Conservation (phyloP, 345 rosid genomes). For the Aquilaria sinensis region DNA sequence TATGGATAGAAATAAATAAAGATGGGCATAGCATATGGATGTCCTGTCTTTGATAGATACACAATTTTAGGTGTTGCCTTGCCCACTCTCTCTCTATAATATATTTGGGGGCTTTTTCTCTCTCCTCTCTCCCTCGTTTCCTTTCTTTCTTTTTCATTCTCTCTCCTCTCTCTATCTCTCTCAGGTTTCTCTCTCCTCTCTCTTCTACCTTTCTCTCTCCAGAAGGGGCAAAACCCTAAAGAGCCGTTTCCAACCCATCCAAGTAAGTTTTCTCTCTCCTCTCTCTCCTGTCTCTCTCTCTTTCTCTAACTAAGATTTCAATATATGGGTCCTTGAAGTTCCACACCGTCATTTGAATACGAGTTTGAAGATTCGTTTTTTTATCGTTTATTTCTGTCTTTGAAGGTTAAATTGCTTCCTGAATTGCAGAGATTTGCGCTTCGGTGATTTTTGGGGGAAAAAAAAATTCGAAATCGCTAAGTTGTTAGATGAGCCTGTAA, state of each 20-base stretch:
- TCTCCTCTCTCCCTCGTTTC: constrained; percentile 33
- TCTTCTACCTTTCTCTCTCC: constrained; percentile 59
- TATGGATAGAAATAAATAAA: neutral
- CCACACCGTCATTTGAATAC: constrained; percentile 15
- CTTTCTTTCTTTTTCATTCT: constrained; percentile 19
- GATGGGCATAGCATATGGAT: neutral
- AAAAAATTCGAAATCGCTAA: constrained; percentile 11
- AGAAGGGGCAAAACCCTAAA: constrained; percentile 79
- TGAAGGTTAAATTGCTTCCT: constrained; percentile 10
- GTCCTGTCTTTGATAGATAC: constrained; percentile 13
- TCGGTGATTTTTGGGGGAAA: constrained; percentile 14
- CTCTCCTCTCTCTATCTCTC: constrained; percentile 38
- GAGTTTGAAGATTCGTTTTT: neutral
- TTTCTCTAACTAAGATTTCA: constrained; percentile 50
- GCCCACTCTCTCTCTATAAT: constrained; percentile 20
- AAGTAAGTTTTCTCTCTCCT: constrained; percentile 94
- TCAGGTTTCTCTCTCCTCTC: constrained; percentile 45
- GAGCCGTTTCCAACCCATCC: constrained; percentile 66
- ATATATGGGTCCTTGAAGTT: constrained; percentile 53
- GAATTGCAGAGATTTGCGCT: constrained; percentile 33
- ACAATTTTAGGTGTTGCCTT: constrained; percentile 35
- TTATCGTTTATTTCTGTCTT: constrained; percentile 3
- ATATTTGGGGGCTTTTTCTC: constrained; percentile 19
- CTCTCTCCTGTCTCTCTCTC: constrained; percentile 34
- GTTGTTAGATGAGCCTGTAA: neutral